Evolutionary conservation across 2,329 filamentous ascomycete species (phyloP).

Genomic region (Cladosporium sp.): DNA sequence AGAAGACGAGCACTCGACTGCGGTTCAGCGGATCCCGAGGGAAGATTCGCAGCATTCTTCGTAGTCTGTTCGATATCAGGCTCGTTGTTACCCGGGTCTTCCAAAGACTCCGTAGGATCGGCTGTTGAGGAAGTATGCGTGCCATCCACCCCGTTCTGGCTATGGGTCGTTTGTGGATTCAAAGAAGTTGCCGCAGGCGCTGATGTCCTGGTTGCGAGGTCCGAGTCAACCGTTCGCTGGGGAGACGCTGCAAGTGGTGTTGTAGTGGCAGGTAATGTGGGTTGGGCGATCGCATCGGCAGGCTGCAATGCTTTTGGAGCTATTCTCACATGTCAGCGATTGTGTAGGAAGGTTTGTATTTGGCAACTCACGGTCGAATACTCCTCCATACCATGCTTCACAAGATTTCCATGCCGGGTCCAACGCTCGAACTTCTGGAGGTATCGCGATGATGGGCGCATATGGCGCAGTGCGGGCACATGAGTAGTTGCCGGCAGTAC

Average conservation of each 20-base stretch:
- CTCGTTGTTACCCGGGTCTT: too few species aligned
- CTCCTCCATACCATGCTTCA: neutral
- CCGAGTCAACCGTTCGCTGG: neutral
- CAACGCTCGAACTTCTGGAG: neutral
- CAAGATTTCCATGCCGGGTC: conserved; percentile 1
- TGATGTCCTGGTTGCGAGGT: neutral
- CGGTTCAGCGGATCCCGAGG: neutral
- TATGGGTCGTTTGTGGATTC: neutral
- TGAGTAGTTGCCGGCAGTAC: neutral
- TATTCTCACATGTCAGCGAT: neutral
- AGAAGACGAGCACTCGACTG: neutral
- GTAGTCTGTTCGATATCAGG: too few species aligned
- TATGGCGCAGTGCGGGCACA: conserved; percentile 3
- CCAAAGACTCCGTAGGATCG: too few species aligned
- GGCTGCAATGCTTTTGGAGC: conserved; percentile 1
- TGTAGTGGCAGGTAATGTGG: neutral
- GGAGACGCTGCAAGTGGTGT: neutral
- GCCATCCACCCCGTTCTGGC: neutral
- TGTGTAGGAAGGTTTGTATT: neutral
- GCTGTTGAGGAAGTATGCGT: too few species aligned
- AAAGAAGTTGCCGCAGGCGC: neutral
- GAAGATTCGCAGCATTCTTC: neutral
- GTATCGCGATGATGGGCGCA: conserved; percentile 1
- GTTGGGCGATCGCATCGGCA: neutral
- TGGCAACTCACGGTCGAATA: neutral